Conservation (phyloP, 768 basidiomycete species). For the Amanita subjunquillea region DNA sequence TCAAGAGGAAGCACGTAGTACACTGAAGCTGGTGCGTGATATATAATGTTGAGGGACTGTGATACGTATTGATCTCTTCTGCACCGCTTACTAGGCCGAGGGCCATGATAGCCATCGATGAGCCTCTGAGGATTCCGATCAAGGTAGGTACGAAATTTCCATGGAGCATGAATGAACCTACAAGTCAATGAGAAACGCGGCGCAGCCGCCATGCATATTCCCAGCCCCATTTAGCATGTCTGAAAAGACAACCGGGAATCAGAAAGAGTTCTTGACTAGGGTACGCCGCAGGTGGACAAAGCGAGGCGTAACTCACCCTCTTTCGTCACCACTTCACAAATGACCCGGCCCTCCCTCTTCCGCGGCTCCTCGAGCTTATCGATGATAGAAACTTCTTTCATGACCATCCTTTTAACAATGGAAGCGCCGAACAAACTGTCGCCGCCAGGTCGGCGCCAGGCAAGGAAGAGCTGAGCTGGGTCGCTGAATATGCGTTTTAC, state of each 20-base stretch:
- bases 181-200: conserved; percentile 45
- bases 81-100: conserved; percentile 17
- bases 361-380: conserved; percentile 17
- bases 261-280: too few species aligned
- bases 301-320: conserved; percentile 10
- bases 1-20: conserved; percentile 14
- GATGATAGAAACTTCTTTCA: conserved; percentile 14
- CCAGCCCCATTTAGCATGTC: conserved; percentile 16
- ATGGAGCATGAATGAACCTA: conserved; percentile 11
- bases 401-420: conserved; percentile 9
- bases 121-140: conserved; percentile 26
- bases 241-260: neutral
- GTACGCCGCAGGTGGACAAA: neutral
- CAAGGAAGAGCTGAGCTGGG: neutral
- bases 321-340: conserved; percentile 17
- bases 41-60: conserved; percentile 41
- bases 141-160: neutral
- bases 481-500: conserved; percentile 7
- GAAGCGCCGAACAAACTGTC: conserved; percentile 10
- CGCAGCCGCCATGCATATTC: conserved; percentile 46
- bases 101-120: conserved; percentile 35
- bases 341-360: conserved; percentile 17
- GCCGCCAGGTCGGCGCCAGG: neutral
- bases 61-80: conserved; percentile 26
- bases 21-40: conserved; percentile 46